Evolutionary conservation across 805 yeast genomes (phyloP).

Genomic region (Cyberlindnera maritima): DNA sequence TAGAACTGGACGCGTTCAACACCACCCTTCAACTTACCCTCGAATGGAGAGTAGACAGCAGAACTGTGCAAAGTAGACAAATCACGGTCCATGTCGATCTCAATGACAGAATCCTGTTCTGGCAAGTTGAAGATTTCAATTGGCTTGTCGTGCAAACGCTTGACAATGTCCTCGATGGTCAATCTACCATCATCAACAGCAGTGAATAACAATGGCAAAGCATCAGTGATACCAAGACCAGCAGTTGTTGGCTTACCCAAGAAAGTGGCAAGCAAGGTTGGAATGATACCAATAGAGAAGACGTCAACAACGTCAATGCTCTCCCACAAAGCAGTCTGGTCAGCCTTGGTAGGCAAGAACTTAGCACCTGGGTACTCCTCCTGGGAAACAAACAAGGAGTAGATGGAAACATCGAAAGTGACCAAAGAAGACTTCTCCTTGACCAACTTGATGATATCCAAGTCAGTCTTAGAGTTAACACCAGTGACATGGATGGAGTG

Average conservation of each 20-base stretch:
- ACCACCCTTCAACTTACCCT: conserved; percentile 65
- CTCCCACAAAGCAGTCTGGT: conserved; percentile 81
- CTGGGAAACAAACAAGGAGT: conserved; percentile 71
- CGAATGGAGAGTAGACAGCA: conserved; percentile 54
- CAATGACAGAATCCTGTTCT: conserved; percentile 75
- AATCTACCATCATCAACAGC: conserved; percentile 76
- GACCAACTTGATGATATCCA: conserved; percentile 79
- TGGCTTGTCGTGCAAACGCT: conserved; percentile 79
- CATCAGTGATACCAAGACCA: conserved; percentile 78
- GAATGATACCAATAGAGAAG: conserved; percentile 80
- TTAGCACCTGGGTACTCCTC: conserved; percentile 67
- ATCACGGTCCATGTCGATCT: conserved; percentile 76
- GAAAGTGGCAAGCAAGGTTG: conserved; percentile 67
- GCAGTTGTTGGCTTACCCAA: conserved; percentile 58
- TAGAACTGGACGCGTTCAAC: conserved; percentile 84
- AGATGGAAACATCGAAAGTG: conserved; percentile 86
- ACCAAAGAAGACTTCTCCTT: conserved; percentile 79
- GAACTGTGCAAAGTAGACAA: conserved; percentile 40
- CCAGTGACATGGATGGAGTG: conserved; percentile 87
- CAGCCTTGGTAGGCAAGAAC: conserved; percentile 77
- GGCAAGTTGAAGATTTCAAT: conserved; percentile 78
- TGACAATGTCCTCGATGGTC: conserved; percentile 67
- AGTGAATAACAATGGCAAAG: conserved; percentile 74
- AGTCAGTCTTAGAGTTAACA: conserved; percentile 76
- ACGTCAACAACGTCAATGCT: conserved; percentile 73